Conservation (phyloP, 2,329 filamentous ascomycete species). For the Cercospora brassicicola region DNA sequence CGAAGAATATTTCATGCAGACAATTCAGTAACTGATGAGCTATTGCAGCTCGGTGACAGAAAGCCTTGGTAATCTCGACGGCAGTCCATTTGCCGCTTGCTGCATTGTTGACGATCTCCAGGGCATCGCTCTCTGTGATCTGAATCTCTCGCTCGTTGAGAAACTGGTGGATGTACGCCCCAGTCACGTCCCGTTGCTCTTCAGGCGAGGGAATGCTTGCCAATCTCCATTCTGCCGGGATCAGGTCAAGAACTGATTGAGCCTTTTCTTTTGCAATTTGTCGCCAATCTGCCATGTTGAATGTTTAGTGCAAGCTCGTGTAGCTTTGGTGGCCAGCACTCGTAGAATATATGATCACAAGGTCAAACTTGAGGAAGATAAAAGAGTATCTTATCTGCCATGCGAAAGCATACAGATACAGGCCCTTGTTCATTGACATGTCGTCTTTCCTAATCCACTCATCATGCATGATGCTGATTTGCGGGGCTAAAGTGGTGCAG, state of each 20-base stretch:
- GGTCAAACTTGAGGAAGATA: not conserved
- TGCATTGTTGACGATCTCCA: constrained; percentile 57
- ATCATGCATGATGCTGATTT: constrained; percentile 10
- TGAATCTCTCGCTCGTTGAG: constrained; percentile 56
- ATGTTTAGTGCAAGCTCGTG: not conserved
- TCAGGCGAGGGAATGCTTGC: constrained; percentile 49
- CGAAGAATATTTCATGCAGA: constrained; percentile 53
- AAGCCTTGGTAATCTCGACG: constrained; percentile 56
- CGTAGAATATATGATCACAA: not conserved
- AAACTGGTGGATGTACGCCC: constrained; percentile 58
- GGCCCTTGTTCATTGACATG: not conserved
- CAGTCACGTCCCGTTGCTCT: constrained; percentile 59
- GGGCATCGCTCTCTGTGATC: constrained; percentile 62
- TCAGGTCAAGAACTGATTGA: constrained; percentile 54
- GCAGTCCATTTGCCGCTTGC: constrained; percentile 58
- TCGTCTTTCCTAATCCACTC: not conserved
- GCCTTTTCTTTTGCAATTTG: constrained; percentile 54
- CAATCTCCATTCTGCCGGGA: constrained; percentile 60
- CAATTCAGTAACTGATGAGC: constrained; percentile 51
- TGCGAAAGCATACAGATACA: constrained; percentile 11
- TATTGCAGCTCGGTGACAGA: constrained; percentile 58
- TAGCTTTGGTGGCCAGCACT: not conserved
- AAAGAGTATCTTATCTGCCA: not conserved
- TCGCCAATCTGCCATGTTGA: constrained; percentile 49
- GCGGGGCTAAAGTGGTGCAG: constrained; percentile 5